Base-by-base conservation (phyloP, 164 flowering plant genomes). In the Piper betle region DNA sequence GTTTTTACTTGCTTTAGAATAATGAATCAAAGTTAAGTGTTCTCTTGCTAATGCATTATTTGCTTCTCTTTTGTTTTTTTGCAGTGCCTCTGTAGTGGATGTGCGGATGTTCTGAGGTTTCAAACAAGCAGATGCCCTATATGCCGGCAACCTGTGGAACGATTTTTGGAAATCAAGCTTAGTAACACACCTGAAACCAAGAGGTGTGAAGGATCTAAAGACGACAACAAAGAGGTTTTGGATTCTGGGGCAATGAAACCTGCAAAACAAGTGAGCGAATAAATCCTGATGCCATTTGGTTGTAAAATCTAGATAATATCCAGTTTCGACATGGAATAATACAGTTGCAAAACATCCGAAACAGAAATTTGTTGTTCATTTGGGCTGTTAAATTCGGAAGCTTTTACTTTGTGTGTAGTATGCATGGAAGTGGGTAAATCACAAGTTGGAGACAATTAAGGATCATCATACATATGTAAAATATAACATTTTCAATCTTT, bases 51-150 rank as follows among this genome's bases (percentile, higher is more conserved):
- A 15, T 53, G 7, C 12, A 2, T 53, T 53, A 53, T 39, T 20
- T 41, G 17, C 9, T 9, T 53, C 16, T 33, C 52, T 13, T 25
- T 48, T 66, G 66, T 33, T 39, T 62, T 69, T 6, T 4, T 83
- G 80, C 81, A 93, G 99, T 93, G 99, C 61, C 83, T 93, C 95
- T 93, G 99, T 83, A 86, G 88, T 64, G 86, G 78, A 3, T 93
- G 99, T 60, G 97, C 99, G 1, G 85, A 86, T 73, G 85, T 85
- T 50, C 67, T 93, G 76, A 80, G 89, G 74, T 82, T 79, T 64
- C 99, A 90, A 72, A 84, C 99, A 20, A 82, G 80, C 70, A 73
- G 94, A 20, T 93, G 97, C 74, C 99, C 99, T 6, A 93, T 93
- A 37, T 93, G 99, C 78, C 72, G 97, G 60, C 96, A 93, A 63